These are phyloP conservation scores for Cystofilobasidium capitatum DNA, from an alignment of 768 basidiomycete species.

Conservation along the genomic window DNA sequence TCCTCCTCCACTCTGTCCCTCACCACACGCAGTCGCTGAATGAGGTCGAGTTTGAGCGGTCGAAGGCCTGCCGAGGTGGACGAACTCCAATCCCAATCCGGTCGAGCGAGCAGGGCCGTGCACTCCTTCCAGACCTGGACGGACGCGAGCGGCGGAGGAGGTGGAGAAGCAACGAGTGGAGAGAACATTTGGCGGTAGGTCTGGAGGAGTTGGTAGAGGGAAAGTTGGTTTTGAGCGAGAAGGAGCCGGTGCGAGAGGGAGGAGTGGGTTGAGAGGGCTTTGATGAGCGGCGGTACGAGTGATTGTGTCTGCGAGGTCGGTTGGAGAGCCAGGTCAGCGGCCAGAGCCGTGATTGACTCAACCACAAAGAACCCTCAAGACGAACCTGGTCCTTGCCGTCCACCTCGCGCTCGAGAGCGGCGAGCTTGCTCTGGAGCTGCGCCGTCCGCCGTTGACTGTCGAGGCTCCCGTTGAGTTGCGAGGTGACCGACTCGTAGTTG, in stretches of 20 bases:
- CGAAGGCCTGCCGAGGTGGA: not conserved
- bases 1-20: conserved; percentile 21
- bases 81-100: conserved; percentile 21
- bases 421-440: conserved; percentile 13
- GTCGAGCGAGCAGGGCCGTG: not conserved
- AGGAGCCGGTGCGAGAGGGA: not conserved
- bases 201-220: conserved; percentile 10
- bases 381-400: conserved; percentile 18
- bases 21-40: conserved; percentile 17
- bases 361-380: no score
- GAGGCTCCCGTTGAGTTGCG: conserved; percentile 14
- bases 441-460: not conserved
- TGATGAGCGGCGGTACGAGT: not conserved
- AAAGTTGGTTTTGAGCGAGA: conserved; percentile 7
- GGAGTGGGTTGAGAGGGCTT: not conserved
- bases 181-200: conserved; percentile 16
- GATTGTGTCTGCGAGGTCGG: not conserved
- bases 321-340: no score
- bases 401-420: conserved; percentile 8
- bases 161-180: conserved; percentile 6
- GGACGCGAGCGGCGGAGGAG: not conserved
- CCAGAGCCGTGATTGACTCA: no score
- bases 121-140: conserved; percentile 15
- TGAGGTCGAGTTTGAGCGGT: conserved; percentile 12
- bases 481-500: not conserved